Evolutionary conservation across 768 basidiomycete genomes (phyloP).

Genomic region (Chalciporus chontae): DNA sequence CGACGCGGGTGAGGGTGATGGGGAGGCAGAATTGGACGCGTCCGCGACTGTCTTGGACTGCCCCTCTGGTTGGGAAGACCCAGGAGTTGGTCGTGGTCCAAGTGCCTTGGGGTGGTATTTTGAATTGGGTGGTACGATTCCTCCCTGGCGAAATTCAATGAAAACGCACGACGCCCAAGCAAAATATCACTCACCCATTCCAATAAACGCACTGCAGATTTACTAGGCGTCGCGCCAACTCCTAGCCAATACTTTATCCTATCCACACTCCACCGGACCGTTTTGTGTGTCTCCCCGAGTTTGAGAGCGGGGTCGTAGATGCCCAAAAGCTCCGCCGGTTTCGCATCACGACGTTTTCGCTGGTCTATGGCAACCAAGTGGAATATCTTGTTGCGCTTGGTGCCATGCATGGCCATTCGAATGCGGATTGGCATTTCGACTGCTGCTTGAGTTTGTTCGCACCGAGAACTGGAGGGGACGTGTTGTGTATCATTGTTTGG

Average conservation of each 20-base stretch:
- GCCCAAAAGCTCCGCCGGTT: constrained; percentile 85
- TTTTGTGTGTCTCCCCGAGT: constrained; percentile 56
- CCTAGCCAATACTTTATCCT: constrained; percentile 88
- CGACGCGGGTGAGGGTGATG: not conserved
- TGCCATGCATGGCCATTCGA: constrained; percentile 80
- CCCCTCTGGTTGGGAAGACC: constrained; percentile 2
- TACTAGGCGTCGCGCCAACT: constrained; percentile 79
- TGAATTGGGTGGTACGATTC: constrained; percentile 55
- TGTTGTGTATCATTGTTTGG: constrained; percentile 28
- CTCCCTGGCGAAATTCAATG: constrained; percentile 43
- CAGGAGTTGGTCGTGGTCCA: constrained; percentile 9
- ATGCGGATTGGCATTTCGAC: constrained; percentile 75
- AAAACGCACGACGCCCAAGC: not conserved
- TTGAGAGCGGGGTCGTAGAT: constrained; percentile 71
- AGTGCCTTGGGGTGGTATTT: constrained; percentile 47
- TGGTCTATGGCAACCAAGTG: constrained; percentile 83
- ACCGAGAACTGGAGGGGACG: no score
- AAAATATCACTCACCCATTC: constrained; percentile 53
- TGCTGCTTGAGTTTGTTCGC: not conserved
- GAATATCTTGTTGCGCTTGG: constrained; percentile 69
- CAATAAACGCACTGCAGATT: constrained; percentile 71
- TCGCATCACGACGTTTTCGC: constrained; percentile 69
- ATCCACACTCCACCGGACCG: constrained; percentile 85
- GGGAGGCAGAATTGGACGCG: not conserved
- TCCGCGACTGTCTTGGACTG: not conserved